Evolutionary conservation across 805 yeast species (phyloP).

Genomic region (Torulaspora delbrueckii): DNA sequence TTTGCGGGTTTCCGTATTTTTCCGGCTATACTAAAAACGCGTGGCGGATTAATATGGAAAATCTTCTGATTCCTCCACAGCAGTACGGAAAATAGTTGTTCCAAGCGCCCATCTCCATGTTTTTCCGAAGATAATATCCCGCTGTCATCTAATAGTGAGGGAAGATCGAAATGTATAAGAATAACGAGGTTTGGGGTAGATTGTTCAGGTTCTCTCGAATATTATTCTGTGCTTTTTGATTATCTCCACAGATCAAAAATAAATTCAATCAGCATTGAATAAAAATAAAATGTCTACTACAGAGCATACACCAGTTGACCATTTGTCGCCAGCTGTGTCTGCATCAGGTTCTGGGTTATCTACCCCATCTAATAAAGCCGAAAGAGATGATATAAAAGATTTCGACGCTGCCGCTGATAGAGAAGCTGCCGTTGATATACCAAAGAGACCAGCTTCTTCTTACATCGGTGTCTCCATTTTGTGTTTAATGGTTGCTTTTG

Average conservation of each 20-base stretch:
- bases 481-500: conserved; percentile 33
- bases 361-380: conserved; percentile 30
- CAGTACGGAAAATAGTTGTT: conserved; percentile 6
- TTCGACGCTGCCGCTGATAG: conserved; percentile 7
- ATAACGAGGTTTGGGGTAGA: background rate
- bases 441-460: conserved; percentile 36
- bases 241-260: background rate
- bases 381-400: conserved; percentile 26
- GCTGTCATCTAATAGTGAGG: background rate
- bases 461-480: conserved; percentile 33
- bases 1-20: conserved; percentile 3
- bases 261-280: background rate
- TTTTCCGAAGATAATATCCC: background rate
- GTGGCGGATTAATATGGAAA: background rate
- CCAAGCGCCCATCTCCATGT: conserved; percentile 4
- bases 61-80: conserved; percentile 1
- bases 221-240: background rate
- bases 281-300: conserved; percentile 5
- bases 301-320: conserved; percentile 8
- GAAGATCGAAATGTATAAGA: conserved; percentile 8
- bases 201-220: background rate
- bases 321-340: conserved; percentile 17
- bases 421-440: conserved; percentile 19
- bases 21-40: conserved; percentile 1
- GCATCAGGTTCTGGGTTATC: conserved; percentile 21